Conservation (phyloP, 2,329 filamentous ascomycete species). For the Cytospora piceicola region DNA sequence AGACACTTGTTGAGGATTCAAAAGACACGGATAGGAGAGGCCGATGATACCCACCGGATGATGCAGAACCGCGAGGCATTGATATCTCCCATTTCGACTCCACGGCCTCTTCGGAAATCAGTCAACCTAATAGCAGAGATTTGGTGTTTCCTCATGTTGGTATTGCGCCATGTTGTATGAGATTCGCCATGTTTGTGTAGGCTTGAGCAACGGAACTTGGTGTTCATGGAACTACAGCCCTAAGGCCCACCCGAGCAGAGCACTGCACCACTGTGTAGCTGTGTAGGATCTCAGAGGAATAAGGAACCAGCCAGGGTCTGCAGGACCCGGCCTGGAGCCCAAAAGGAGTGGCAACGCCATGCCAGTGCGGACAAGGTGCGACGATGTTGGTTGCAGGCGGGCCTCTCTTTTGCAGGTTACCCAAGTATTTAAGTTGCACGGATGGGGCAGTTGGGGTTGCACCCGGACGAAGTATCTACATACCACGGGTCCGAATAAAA, state of each 20-base stretch:
- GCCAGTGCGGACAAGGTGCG: neutral
- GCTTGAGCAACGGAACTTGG: neutral
- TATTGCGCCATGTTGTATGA: neutral
- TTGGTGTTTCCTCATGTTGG: neutral
- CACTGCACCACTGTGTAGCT: neutral
- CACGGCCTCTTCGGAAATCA: neutral
- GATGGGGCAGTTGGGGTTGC: too few relatives aligned
- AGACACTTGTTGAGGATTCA: slow-evolving; percentile 43
- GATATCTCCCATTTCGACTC: neutral
- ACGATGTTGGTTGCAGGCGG: neutral
- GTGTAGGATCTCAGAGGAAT: neutral
- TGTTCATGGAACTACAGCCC: neutral
- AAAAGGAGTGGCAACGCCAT: too few relatives aligned
- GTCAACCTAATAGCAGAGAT: neutral
- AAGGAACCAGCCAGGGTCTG: too few relatives aligned
- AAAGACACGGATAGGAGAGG: slow-evolving; percentile 25
- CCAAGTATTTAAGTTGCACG: too few relatives aligned
- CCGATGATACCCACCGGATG: slow-evolving; percentile 9
- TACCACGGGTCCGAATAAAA: too few relatives aligned
- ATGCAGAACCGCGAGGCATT: neutral
- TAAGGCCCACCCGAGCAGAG: neutral
- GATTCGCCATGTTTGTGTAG: neutral
- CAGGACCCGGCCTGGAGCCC: too few relatives aligned
- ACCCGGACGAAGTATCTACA: too few relatives aligned
- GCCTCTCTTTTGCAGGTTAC: neutral